Conservation (phyloP, 2,329 filamentous ascomycete genomes). For the Penicillium corylophilum region DNA sequence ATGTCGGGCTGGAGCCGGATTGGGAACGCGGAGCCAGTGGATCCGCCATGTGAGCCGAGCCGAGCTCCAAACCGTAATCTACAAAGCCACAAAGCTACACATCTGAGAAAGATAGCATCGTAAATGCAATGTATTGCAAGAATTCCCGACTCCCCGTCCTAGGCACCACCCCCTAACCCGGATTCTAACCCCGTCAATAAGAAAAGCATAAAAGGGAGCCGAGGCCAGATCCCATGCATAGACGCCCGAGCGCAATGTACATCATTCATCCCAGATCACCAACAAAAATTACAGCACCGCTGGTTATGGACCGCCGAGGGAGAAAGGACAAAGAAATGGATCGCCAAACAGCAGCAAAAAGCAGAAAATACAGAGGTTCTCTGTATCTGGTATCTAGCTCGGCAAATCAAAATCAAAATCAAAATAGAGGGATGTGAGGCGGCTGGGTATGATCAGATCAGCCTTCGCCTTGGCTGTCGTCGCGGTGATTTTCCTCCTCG, state of each 20-base stretch:
- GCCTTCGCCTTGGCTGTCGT: slow-evolving; percentile 22
- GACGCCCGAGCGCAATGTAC: slow-evolving; percentile 27
- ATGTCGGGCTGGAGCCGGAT: background rate
- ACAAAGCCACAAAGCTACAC: background rate
- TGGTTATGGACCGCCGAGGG: slow-evolving; percentile 9
- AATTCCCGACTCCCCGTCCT: slow-evolving; percentile 7
- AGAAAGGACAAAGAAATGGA: slow-evolving; percentile 9
- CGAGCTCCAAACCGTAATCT: background rate
- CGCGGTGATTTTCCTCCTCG: slow-evolving; percentile 32
- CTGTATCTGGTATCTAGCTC: slow-evolving; percentile 23
- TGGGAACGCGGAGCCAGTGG: slow-evolving; percentile 13
- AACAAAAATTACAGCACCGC: slow-evolving; percentile 12
- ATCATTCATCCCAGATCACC: slow-evolving; percentile 17
- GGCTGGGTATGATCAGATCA: background rate
- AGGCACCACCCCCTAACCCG: slow-evolving; percentile 8
- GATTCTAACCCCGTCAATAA: slow-evolving; percentile 10
- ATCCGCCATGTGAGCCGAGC: slow-evolving; percentile 12
- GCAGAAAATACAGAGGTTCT: slow-evolving; percentile 8
- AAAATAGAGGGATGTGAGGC: background rate
- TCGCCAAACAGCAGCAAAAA: slow-evolving; percentile 16
- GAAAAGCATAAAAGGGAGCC: slow-evolving; percentile 4
- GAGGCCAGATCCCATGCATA: slow-evolving; percentile 22
- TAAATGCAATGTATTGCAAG: slow-evolving; percentile 15
- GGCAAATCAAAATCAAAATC: slow-evolving; percentile 11
- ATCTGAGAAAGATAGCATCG: background rate